Evolutionary conservation across 192 early-diverging fungal genomes (phyloP), one percentile per base, ranked within the genome.

Genomic region (Coemansia sp.): DNA sequence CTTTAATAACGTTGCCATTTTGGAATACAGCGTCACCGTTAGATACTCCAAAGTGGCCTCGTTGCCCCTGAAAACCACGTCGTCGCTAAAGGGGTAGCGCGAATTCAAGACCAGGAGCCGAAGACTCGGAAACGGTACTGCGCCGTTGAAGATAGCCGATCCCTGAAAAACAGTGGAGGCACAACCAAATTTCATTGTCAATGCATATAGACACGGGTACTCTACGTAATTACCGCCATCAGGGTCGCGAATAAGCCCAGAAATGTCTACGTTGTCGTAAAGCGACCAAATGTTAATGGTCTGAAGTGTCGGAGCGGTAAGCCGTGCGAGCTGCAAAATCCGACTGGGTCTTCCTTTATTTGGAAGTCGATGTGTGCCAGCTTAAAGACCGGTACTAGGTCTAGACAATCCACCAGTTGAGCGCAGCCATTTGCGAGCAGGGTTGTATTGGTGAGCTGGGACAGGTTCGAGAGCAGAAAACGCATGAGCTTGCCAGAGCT

Each of bases 81-180:
- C 67, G 21, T 68, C 67, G 66, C 42, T 42, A 62, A 68, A 68
- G 8, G 59, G 59, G 34, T 68, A 68, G 11, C 19, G 11, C 2
- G 25, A 12, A 11, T 10, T 17, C 10, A 45, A 38, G 5, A 19
- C 21, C 6, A 68, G 38, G 3, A 6, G 12, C 5, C 5, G 44
- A 17, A 68, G 67, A 14, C 15, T 59, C 14, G 48, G 34, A 46
- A 36, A 57, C 2, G 29, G 53, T 10, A 34, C 31, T 34, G 23
- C 25, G 1, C 14, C 29, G 2, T 17, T 7, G 5, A 57, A 34
- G 5, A 17, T 6, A 12, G n/a, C n/a, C n/a, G 23, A 4, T 17
- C 5, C 1, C 31, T 57, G 8, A 1, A 1, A 8, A 8, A 57
- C 15, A 10, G 11, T 12, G 39, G 14, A 10, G 19, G 0, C 2